phyloP scores from a whole-genome alignment of 768 basidiomycete species.

The Wakefieldia striispora region DNA sequence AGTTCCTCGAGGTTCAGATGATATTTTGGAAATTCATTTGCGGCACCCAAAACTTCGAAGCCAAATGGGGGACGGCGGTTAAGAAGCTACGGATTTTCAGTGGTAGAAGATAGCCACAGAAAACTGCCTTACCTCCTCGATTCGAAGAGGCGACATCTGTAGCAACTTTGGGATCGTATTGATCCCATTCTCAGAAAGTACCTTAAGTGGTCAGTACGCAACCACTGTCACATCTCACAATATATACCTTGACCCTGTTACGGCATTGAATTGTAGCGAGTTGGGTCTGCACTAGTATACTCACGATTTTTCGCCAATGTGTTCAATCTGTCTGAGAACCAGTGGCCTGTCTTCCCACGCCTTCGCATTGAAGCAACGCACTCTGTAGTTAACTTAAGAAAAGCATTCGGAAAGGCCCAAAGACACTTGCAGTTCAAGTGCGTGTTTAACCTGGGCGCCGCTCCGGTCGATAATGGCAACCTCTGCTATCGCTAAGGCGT shows the following conservation, averaged over 20 bases:
- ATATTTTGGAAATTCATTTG: slow-evolving; percentile 67
- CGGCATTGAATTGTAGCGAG: background rate
- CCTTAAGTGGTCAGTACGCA: slow-evolving; percentile 40
- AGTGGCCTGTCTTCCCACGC: slow-evolving; percentile 90
- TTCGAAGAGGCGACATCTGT: slow-evolving; percentile 52
- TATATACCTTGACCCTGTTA: slow-evolving; percentile 25
- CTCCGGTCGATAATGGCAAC: slow-evolving; percentile 63
- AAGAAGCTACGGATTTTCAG: slow-evolving; percentile 49
- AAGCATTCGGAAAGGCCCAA: background rate
- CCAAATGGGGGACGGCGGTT: slow-evolving; percentile 78
- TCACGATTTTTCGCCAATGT: slow-evolving; percentile 92
- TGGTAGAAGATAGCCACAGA: background rate
- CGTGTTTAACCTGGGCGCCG: slow-evolving; percentile 68
- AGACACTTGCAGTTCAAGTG: slow-evolving; percentile 65
- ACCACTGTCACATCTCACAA: background rate
- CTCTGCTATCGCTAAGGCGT: slow-evolving; percentile 67
- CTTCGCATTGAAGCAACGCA: slow-evolving; percentile 76
- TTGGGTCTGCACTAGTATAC: slow-evolving; percentile 22
- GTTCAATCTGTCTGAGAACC: slow-evolving; percentile 82
- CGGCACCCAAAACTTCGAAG: slow-evolving; percentile 57
- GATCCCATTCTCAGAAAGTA: slow-evolving; percentile 73
- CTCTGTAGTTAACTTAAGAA: slow-evolving; percentile 37
- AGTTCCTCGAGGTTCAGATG: slow-evolving; percentile 49
- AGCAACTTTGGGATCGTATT: slow-evolving; percentile 56
- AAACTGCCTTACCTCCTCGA: slow-evolving; percentile 55